Base-by-base conservation (phyloP, 2,329 filamentous ascomycete genomes). In the Aureobasidium zeae region DNA sequence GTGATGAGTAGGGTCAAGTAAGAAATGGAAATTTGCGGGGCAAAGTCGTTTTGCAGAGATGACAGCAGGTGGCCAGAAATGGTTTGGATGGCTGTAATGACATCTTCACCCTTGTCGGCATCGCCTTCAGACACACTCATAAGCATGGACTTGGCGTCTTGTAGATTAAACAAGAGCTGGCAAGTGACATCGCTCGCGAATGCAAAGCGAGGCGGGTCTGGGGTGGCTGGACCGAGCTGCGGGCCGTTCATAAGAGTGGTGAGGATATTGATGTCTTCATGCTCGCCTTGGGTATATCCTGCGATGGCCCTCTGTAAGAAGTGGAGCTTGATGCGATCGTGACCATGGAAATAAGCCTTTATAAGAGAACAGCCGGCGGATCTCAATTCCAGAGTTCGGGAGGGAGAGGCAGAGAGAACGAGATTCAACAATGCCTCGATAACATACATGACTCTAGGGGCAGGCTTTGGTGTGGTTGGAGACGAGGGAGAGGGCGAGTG, bases 371-470 rank as follows among this genome's bases (percentile, higher is more conserved):
- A 91, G 16, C 86, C 87, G 15, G 89, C 84, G 56, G 87, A 76
- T 17, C 91, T 80, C 26, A 89, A 71, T 61, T 94, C 82, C 52
- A 94, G 83, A 25, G 83, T 71, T 41, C 79, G 73, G 15, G 76
- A 65, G 0, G 79, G 68, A 21, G 81, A 73, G 16, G 82, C 69
- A 45, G 79, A 79, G 7, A 98, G 69, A 0, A 83, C 80, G 31
- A 95, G 68, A 53, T 95, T 86, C 35, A 98, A 70, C 13, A 98
- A 70, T 1, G 86, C 91, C 61, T 96, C 89, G 55, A 98, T 94
- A 21, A 98, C 86, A 63, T 94, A 94, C 24, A 89, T 53, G 17
- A 54, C 48, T 15, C 51, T 44, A 5, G 28, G 24, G 15, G 26
- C 43, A n/a, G 16, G 78, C 45, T 76, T 75, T 11, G 71, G 65